Conservation (phyloP, 2,329 filamentous ascomycete species). For the Nothomitra cinnamomea region DNA sequence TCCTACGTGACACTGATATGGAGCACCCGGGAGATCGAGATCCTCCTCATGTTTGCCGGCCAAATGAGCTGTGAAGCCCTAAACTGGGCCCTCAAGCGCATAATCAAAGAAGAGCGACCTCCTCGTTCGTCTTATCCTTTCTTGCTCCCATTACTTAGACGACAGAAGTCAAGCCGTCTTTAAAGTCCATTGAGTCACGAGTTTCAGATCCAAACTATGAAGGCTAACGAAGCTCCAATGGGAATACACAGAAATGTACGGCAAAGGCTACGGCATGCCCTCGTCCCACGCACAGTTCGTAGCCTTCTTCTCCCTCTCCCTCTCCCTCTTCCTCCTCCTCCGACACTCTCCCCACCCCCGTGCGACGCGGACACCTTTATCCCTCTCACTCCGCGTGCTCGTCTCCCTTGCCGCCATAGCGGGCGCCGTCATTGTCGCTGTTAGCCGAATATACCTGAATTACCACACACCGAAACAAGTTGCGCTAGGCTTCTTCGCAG, state of each 20-base stretch:
- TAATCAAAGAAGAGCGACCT: constrained; percentile 85
- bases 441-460: constrained; percentile 74
- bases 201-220: neutral
- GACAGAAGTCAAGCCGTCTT: no score
- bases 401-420: constrained; percentile 40
- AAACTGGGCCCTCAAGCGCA: constrained; percentile 77
- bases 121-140: constrained; percentile 48
- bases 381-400: constrained; percentile 40
- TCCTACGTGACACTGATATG: constrained; percentile 81
- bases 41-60: constrained; percentile 76
- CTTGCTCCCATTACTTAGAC: no score
- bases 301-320: constrained; percentile 72
- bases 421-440: constrained; percentile 53
- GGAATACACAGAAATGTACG: constrained; percentile 42
- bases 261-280: constrained; percentile 97
- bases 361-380: constrained; percentile 34
- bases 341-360: constrained; percentile 45
- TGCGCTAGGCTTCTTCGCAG: constrained; percentile 57
- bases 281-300: constrained; percentile 91
- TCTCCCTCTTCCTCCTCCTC: constrained; percentile 69
- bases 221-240: neutral
- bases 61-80: constrained; percentile 82
- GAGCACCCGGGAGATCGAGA: constrained; percentile 79
- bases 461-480: constrained; percentile 89
- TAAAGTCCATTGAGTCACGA: no score